Evolutionary conservation across 1,284 basidiomycete species (phyloP), one percentile per base, ranked within the genome.

Genomic region (Psilocybe mexicana): DNA sequence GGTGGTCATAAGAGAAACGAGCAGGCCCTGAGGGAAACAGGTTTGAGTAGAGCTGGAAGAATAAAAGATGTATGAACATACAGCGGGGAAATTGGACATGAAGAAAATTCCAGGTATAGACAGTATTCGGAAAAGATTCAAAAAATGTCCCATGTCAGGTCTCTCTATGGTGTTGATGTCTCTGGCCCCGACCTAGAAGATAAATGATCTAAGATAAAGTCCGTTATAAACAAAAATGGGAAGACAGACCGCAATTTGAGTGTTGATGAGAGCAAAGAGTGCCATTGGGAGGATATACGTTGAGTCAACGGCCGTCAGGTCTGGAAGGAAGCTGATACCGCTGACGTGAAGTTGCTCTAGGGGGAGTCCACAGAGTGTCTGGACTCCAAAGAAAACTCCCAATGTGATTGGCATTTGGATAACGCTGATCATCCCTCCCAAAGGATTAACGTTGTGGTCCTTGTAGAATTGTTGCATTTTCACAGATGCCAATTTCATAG

Each of bases 341-440:
- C 93, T 95, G 61, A 85, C 76, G 64, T 85, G 81, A 65, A 98
- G 74, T 70, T 91, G 90, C 45, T 82, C 79, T 30, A 96, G 69
- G 0, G 91, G 92, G 25, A 87, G 72, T 49, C 80, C 77, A 58
- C 89, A 90, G 76, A 98, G 81, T 40, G 76, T 77, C 70, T 86
- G 85, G 48, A 98, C 72, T 12, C 86, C 94, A 63, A 95, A 88
- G 81, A 98, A 99, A 76, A 94, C 80, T 28, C 88, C 86, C 49
- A 98, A 76, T 62, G 93, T 91, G 48, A 95, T 78, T 0, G 93
- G 87, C 43, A 94, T 74, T 70, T 97, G 94, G 2, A 88, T 66
- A 54, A 93, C 69, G 6, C 89, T 86, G 25, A 92, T 66, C 61
- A 86, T 79, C 42, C 80, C 78, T 47, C 79, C 65, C 42, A 92